Conservation (phyloP, 148 eudicot species). For the Fallopia convolvulus region DNA sequence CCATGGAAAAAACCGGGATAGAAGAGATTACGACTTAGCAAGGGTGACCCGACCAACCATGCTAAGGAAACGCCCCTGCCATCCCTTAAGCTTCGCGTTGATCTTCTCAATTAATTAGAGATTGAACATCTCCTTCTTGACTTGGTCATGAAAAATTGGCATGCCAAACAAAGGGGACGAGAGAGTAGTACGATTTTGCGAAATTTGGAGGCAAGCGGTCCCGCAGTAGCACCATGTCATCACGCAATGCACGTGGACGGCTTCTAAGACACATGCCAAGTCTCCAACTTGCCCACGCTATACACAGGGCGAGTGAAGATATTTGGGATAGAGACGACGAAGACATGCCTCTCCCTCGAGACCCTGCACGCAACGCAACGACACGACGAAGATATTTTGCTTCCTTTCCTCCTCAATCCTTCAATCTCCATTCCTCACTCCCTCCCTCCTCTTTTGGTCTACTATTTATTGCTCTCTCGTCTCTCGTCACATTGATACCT, state of each 20-base stretch:
- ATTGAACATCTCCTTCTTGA: too few relatives aligned
- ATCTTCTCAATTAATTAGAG: too few relatives aligned
- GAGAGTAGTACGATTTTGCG: too few relatives aligned
- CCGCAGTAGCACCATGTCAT: not conserved
- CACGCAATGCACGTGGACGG: constrained; percentile 29
- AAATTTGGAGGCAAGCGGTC: too few relatives aligned
- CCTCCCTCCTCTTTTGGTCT: not conserved
- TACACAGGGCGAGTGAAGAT: not conserved
- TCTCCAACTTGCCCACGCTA: constrained; percentile 2
- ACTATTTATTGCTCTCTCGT: not conserved
- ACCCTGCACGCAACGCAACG: constrained; percentile 66
- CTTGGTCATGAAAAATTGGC: too few relatives aligned
- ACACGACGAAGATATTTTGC: constrained; percentile 11
- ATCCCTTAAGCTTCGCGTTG: too few relatives aligned
- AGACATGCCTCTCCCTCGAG: constrained; percentile 42
- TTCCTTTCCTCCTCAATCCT: not conserved
- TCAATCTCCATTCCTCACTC: constrained; percentile 14
- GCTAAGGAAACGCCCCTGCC: too few relatives aligned
- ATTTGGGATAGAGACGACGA: constrained; percentile 16
- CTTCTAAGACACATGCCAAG: constrained; percentile 22
- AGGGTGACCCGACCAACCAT: too few relatives aligned
- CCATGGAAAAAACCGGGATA: too few relatives aligned
- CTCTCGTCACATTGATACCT: not conserved
- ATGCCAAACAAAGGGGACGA: too few relatives aligned
- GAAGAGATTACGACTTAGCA: too few relatives aligned